These are phyloP conservation scores for Strobilomyces echinocephalus DNA, from an alignment of 768 basidiomycete species.

Conservation along the genomic window DNA sequence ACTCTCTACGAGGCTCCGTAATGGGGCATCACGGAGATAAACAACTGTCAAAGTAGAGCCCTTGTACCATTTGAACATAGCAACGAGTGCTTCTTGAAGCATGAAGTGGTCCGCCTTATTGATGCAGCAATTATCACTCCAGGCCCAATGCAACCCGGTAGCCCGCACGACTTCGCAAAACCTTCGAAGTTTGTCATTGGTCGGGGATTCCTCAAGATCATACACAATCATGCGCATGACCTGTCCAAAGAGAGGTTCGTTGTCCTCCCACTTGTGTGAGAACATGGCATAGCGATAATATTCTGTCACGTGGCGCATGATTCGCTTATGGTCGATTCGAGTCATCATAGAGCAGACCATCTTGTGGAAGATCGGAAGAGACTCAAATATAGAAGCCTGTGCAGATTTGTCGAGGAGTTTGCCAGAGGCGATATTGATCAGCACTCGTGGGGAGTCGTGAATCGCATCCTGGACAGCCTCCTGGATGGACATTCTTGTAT, in stretches of 20 bases:
- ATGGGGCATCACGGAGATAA: background rate
- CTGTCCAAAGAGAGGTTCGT: background rate
- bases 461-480: background rate
- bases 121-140: background rate
- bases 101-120: background rate
- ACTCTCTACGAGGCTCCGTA: background rate
- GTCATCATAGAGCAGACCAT: background rate
- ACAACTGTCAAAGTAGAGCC: background rate
- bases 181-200: background rate
- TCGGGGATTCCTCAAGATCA: background rate
- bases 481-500: background rate
- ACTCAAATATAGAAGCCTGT: background rate
- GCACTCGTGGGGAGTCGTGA: background rate
- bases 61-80: slow-evolving; percentile 1
- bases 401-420: background rate
- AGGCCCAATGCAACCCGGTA: background rate
- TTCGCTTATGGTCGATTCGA: background rate
- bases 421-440: background rate
- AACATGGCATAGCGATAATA: background rate
- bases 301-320: background rate
- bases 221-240: background rate
- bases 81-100: background rate
- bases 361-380: background rate
- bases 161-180: background rate
- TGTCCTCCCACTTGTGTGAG: background rate